Base-by-base conservation (phyloP, 1,139 yeast genomes). In the Geotrichum carabidarum region DNA sequence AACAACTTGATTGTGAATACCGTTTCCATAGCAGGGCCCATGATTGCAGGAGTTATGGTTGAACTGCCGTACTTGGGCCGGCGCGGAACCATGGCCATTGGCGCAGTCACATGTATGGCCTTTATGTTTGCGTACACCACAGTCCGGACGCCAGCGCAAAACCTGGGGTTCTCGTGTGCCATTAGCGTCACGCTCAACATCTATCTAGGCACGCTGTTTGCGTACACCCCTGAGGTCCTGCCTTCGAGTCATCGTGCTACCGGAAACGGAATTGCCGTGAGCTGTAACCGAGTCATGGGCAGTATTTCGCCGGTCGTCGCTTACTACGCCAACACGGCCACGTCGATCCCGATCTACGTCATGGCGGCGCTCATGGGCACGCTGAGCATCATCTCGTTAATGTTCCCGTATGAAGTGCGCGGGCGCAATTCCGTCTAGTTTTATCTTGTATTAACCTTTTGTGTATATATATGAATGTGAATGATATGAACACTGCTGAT, bases 91-190 rank as follows among this genome's bases (percentile, higher is more conserved):
- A 71, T 82, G 75, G 71, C 72, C 15, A 68, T 81, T 53, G 84
- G 84, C 15, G 82, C 81, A 0, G 14, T 81, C 11, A 56, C 73
- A 3, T 68, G 80, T n/a, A 80, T 81, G 80, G 80, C 77, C 1
- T 74, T 80, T 56, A 67, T 82, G 57, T 80, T 81, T 66, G 81
- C 81, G 22, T 81, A 79, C 62, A 80, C 85, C 4, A 74, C 78
- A 1, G 80, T 80, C 36, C 72, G 76, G 61, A 78, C 78, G 2
- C 69, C 77, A 49, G 66, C 73, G 11, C 79, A 72, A 44, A 77
- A 80, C 62, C 77, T 80, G 22, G 84, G 79, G 1, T 75, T 80
- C 56, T 72, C 78, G 31, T 74, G 82, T 17, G 74, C 78, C 22
- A 78, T 80, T 17, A 79, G 75, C 63, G 72, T 80, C 54, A 71